Conservation (phyloP, 192 early-diverging fungal genomes). For the Blastocladiella britannica region DNA sequence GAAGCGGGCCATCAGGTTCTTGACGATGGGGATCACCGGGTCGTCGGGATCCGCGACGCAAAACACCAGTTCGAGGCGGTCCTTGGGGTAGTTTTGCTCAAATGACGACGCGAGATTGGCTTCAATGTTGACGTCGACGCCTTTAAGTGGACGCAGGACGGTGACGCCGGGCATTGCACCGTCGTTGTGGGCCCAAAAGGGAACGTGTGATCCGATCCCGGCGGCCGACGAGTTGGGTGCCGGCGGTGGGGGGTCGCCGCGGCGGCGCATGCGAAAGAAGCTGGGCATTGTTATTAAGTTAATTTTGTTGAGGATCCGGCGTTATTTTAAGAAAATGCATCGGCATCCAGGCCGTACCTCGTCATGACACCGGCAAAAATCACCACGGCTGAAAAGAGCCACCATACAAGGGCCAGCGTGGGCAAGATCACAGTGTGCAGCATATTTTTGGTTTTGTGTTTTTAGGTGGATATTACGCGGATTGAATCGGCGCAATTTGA, state of each 20-base stretch:
- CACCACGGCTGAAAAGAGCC: neutral
- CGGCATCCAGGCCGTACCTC: neutral
- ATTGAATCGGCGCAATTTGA: too few relatives aligned
- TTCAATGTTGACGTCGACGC: conserved; percentile 60
- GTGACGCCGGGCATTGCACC: conserved; percentile 48
- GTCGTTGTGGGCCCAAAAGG: neutral
- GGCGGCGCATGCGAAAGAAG: neutral
- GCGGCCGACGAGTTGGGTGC: neutral
- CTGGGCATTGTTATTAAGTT: neutral
- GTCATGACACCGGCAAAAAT: neutral
- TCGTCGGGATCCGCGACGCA: conserved; percentile 61
- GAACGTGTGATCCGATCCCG: neutral
- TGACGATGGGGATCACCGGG: conserved; percentile 56
- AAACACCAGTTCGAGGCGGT: conserved; percentile 64
- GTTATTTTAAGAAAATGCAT: neutral
- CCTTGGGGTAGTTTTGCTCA: conserved; percentile 56
- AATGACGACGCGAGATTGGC: conserved; percentile 73
- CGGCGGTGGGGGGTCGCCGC: neutral
- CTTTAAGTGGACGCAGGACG: conserved; percentile 84
- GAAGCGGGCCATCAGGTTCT: conserved; percentile 42
- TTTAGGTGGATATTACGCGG: too few relatives aligned
- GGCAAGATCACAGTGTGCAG: too few relatives aligned
- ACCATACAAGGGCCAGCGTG: neutral
- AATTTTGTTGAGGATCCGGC: neutral
- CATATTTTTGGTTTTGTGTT: too few relatives aligned